Percentiles rank a stretch among this genome's conserved stretches.
Conservation (phyloP, 345 rosid species). For the Cardiospermum halicacabum region DNA sequence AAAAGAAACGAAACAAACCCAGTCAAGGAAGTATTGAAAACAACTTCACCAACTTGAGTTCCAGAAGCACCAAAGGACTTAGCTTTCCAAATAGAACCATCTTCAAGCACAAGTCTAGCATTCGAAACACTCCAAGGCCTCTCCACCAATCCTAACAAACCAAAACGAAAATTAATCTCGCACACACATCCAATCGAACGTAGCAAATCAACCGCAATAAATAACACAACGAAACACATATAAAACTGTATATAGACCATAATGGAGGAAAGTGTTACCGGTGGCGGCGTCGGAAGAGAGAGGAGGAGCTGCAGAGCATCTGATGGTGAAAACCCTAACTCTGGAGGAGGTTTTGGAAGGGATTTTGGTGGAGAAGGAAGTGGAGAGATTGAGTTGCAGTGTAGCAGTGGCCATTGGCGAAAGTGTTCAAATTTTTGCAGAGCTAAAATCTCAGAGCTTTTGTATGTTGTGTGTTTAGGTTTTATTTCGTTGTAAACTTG, state of each 20-base stretch:
- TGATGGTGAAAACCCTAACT: conserved; percentile 32
- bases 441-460: not conserved
- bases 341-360: conserved; percentile 12
- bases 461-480: not conserved
- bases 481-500: not conserved
- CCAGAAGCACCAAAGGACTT: conserved; percentile 96
- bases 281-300: conserved; percentile 39
- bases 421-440: not conserved
- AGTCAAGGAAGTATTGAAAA: conserved; percentile 91
- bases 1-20: conserved; percentile 41
- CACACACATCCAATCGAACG: not conserved
- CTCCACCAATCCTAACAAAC: conserved; percentile 42
- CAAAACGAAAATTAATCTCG: not conserved
- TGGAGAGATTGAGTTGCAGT: conserved; percentile 17
- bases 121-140: conserved; percentile 82
- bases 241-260: not conserved
- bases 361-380: conserved; percentile 14
- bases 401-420: conserved; percentile 27
- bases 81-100: conserved; percentile 91
- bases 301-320: conserved; percentile 47
- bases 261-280: conserved; percentile 29
- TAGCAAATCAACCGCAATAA: not conserved
- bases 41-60: conserved; percentile 93
- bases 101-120: conserved; percentile 90
- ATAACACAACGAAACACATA: not conserved